These are phyloP conservation scores for Tylopilus intermedius DNA, from an alignment of 768 basidiomycete species.

Conservation along the genomic window DNA sequence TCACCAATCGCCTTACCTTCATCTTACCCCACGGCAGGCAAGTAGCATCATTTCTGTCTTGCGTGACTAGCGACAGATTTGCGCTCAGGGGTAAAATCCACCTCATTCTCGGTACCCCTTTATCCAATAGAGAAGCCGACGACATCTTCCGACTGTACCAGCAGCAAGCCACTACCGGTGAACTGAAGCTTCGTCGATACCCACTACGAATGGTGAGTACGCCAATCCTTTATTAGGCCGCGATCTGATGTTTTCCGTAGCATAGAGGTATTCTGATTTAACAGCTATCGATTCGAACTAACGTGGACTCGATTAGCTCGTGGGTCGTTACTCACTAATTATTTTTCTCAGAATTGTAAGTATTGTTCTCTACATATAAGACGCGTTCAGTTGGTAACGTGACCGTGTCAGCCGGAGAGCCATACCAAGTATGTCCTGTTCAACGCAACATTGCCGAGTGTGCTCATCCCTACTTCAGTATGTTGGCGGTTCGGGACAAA, in stretches of 20 bases:
- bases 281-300: not conserved
- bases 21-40: conserved; percentile 45
- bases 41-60: conserved; percentile 6
- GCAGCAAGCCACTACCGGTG: conserved; percentile 50
- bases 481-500: conserved; percentile 71
- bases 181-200: conserved; percentile 63
- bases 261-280: conserved; percentile 52
- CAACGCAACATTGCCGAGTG: not conserved
- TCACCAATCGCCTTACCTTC: conserved; percentile 43
- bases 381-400: not conserved
- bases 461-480: conserved; percentile 44
- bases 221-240: not conserved
- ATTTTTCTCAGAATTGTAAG: conserved; percentile 83
- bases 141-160: conserved; percentile 64
- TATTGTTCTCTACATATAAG: conserved; percentile 1
- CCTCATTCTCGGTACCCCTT: conserved; percentile 40
- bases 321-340: conserved; percentile 67
- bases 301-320: conserved; percentile 43
- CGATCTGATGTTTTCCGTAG: conserved; percentile 33
- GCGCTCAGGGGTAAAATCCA: conserved; percentile 54
- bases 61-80: not conserved
- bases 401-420: conserved; percentile 56
- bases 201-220: conserved; percentile 56
- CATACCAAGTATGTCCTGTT: conserved; percentile 57
- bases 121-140: conserved; percentile 44